Evolutionary conservation across 257 asterid species (phyloP), one percentile per base, ranked within the genome.

Genomic region (Leptodermis oblonga): DNA sequence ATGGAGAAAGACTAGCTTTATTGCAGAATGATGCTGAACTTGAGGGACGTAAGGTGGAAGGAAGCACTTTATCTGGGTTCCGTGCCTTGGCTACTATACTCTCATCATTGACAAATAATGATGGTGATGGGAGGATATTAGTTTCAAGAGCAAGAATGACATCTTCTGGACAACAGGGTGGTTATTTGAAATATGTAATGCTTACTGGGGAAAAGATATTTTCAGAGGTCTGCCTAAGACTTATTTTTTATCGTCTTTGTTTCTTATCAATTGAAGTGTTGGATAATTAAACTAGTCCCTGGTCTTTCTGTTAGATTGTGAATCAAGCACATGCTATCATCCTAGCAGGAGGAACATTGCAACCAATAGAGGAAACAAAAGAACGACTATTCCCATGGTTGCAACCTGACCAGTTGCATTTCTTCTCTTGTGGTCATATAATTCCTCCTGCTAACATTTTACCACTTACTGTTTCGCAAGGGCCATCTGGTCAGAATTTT

Each of bases 281-380:
- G 33, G 48, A 65, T 18, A 49, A 63, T 77, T 41, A 48, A 46
- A 23, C 60, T 22, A 10, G 20, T 71, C 7, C 7, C 46, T 18
- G 65, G 14, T 23, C 53, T 26, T 43, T 71, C 26, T 69, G 56
- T 55, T 73, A 93, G 99, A 82, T 93, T 58, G 62, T 83, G 34
- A 74, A 83, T 80, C 82, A 89, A 84, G 91, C 97, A 64, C 97
- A 80, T 81, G 97, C 99, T 59, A 86, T 93, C 62, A 76, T 93
- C 69, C 80, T 93, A 83, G 93, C 96, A 69, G 99, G 99, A 59
- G 99, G 99, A 71, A 93, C 99, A 31, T 80, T 93, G 64, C 99
- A 87, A 74, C 99, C 99, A 73, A 87, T 90, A 59, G 99, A 93
- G 80, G 99, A 93, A 79, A 90, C 92, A 55, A 93, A 86, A 80